Evolutionary conservation across 2,329 filamentous ascomycete genomes (phyloP), one percentile per base, ranked within the genome.

Genomic region (Cordyceps cicadae): DNA sequence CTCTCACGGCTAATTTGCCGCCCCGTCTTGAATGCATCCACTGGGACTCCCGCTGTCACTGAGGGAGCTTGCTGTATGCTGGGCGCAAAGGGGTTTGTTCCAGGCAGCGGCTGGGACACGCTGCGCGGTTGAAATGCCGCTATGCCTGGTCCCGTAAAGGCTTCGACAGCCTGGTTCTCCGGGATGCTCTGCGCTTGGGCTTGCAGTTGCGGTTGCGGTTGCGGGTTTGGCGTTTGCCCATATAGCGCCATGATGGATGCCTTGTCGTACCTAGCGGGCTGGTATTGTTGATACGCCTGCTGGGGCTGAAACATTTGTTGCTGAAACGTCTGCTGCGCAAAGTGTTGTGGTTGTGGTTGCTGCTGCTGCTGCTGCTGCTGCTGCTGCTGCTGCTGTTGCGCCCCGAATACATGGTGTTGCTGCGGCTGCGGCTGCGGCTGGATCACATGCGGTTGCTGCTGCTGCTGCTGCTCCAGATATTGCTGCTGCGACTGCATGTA

Each of bases 201-300:
- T 32, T 70, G 69, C 59, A 70, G 67, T 29, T 66, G 69, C 9
- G 64, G 66, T 32, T 70, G 69, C 59, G 70, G 67, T 29, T 66
- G 69, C 9, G 64, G 66, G 29, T 69, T 72, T 54, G 84, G 80
- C 8, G 82, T 79, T 45, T 86, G 82, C 69, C 83, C 86, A 72
- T 90, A 93, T 12, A 94, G 74, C 6, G 89, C 87, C 71, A 93
- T 78, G 62, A 94, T 93, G 5, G 87, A 87, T 3, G 83, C 84
- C 64, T 89, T 92, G 67, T 91, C 85, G 34, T 86, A 80, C 37
- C 81, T 77, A 48, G 76, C 76, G 17, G 78, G 76, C 55, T 77
- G 75, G 34, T 72, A 72, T 59, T 70, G 69, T 37, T 68, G 73
- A 54, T 75, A 74, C 69, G 71, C 43, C 12, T 39, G 58, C 46